A percentile compares a stretch with the other conserved stretches of the same genome.
Evolutionary conservation across 139 green algal genomes (phyloP).

Genomic region (Nannochloris sp.): DNA sequence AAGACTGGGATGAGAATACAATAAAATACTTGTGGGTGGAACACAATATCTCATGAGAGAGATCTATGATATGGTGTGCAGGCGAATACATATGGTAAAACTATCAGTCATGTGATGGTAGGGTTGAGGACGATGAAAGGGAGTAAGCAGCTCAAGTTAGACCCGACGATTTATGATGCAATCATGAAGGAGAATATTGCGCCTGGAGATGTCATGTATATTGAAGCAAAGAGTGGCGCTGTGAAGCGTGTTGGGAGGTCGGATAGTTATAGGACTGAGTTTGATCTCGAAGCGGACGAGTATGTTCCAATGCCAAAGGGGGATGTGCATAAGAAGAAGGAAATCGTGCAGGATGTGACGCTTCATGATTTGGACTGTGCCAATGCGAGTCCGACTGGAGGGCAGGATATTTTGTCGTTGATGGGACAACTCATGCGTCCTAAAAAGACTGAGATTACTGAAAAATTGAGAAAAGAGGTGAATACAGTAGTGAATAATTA

Average conservation of each 20-base stretch:
- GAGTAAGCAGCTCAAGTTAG: constrained; percentile 94
- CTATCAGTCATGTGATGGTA: constrained; percentile 87
- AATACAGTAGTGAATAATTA: constrained; percentile 81
- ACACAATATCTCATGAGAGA: not conserved
- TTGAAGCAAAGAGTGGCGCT: constrained; percentile 91
- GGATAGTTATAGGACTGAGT: constrained; percentile 93
- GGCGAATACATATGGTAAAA: constrained; percentile 75
- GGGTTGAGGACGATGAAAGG: constrained; percentile 93
- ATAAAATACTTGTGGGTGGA: too few relatives aligned
- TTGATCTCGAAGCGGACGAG: constrained; percentile 97
- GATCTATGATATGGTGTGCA: constrained; percentile 4
- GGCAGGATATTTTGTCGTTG: constrained; percentile 88
- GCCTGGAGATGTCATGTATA: constrained; percentile 97
- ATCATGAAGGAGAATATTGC: constrained; percentile 86
- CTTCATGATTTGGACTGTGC: constrained; percentile 95
- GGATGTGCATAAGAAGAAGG: constrained; percentile 99
- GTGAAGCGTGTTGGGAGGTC: constrained; percentile 94
- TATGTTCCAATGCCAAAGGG: constrained; percentile 99
- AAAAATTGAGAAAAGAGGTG: constrained; percentile 97
- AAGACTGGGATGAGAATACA: not conserved
- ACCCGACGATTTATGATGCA: constrained; percentile 94
- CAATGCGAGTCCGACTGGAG: constrained; percentile 86
- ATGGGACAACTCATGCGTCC: constrained; percentile 94
- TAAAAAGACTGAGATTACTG: constrained; percentile 99
- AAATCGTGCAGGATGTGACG: constrained; percentile 98